Conservation (phyloP, 2,329 filamentous ascomycete genomes). For the Aspergillus melleus region DNA sequence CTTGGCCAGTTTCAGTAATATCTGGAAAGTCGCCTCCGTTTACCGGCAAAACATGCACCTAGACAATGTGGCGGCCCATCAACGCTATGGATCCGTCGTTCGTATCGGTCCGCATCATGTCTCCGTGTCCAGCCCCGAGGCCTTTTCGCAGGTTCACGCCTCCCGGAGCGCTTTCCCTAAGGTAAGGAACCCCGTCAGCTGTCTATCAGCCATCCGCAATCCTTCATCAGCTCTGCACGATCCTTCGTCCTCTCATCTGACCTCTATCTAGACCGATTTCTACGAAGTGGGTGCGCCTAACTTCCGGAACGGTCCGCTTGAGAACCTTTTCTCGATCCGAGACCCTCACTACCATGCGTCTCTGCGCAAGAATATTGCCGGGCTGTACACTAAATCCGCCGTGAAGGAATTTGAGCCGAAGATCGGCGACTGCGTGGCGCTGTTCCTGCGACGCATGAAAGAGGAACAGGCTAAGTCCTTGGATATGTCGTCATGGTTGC, state of each 20-base stretch:
- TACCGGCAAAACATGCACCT: background rate
- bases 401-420: background rate
- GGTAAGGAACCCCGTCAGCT: too few relatives aligned
- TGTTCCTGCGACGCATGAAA: background rate
- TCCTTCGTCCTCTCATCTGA: too few relatives aligned
- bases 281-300: background rate
- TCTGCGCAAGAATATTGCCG: background rate
- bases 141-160: too few relatives aligned
- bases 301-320: background rate
- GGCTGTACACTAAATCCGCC: background rate
- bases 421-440: background rate
- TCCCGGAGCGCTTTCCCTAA: too few relatives aligned
- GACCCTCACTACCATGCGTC: background rate
- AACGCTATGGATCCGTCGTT: conserved; percentile 5
- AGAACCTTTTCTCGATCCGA: background rate
- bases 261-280: background rate
- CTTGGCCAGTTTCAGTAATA: background rate
- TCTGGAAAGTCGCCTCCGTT: background rate
- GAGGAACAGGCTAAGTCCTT: background rate
- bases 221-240: too few relatives aligned
- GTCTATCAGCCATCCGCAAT: too few relatives aligned
- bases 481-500: background rate
- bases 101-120: conserved; percentile 10
- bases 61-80: background rate
- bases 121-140: background rate